These are phyloP conservation scores for Tephrocybe sp. DNA, from an alignment of 768 basidiomycete species.

Conservation along the genomic window DNA sequence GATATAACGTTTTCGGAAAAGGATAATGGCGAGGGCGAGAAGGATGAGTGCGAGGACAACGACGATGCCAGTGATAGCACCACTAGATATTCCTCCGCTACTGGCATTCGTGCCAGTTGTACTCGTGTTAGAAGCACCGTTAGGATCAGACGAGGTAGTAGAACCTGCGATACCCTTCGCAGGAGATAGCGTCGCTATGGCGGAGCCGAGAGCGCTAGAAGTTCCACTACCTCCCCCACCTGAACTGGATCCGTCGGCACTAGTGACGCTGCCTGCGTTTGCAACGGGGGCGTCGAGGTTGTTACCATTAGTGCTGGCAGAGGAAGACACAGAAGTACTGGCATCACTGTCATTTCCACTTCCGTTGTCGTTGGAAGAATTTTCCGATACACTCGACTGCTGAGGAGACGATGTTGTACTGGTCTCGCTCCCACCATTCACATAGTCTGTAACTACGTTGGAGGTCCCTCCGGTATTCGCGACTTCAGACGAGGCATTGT, in stretches of 20 bases:
- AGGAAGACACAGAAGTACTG: not conserved
- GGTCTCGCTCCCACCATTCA: slow-evolving; percentile 5
- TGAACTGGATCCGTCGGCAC: slow-evolving; percentile 8
- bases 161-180: slow-evolving; percentile 1
- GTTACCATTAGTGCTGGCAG: not conserved
- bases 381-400: not conserved
- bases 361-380: not conserved
- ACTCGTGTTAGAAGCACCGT: slow-evolving; percentile 7
- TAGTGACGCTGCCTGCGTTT: slow-evolving; percentile 1
- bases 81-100: slow-evolving; percentile 34
- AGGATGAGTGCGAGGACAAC: slow-evolving; percentile 33
- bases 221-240: slow-evolving; percentile 1
- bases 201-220: not conserved
- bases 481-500: not conserved
- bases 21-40: slow-evolving; percentile 36
- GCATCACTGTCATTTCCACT: not conserved
- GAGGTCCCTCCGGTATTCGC: slow-evolving; percentile 5
- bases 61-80: slow-evolving; percentile 48
- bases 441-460: slow-evolving; percentile 1
- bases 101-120: not conserved
- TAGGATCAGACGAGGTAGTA: slow-evolving; percentile 11
- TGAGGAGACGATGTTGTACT: slow-evolving; percentile 10
- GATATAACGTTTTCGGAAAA: slow-evolving; percentile 36
- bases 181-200: slow-evolving; percentile 3
- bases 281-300: slow-evolving; percentile 5